Evolutionary conservation across 1,284 basidiomycete genomes (phyloP).

Genomic region (Amylostereum areolatum): DNA sequence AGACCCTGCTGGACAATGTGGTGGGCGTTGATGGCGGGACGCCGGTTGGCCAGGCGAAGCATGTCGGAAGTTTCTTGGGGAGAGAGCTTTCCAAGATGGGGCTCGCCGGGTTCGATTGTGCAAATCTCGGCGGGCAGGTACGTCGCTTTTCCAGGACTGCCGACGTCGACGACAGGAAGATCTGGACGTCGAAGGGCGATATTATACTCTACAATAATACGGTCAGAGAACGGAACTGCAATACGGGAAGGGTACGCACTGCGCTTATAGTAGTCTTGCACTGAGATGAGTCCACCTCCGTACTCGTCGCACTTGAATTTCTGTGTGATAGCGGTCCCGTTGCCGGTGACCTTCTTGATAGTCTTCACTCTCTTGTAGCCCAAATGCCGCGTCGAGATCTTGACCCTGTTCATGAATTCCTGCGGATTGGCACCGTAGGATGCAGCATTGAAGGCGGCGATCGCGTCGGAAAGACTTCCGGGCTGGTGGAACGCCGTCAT

Average conservation of each 20-base stretch:
- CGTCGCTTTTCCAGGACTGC: constrained; percentile 33
- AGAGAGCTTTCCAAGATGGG: constrained; percentile 47
- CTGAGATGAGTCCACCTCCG: constrained; percentile 38
- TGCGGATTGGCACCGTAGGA: constrained; percentile 43
- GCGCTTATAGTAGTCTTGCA: constrained; percentile 54
- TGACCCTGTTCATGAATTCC: constrained; percentile 45
- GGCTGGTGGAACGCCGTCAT: constrained; percentile 67
- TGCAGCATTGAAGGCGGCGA: constrained; percentile 37
- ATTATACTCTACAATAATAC: constrained; percentile 44
- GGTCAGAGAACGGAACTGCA: background rate
- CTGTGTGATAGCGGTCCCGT: constrained; percentile 34
- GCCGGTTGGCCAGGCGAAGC: constrained; percentile 58
- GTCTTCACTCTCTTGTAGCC: constrained; percentile 47
- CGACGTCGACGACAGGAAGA: constrained; percentile 57
- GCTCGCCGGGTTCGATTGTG: constrained; percentile 49
- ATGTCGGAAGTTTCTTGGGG: constrained; percentile 54
- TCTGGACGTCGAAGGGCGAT: constrained; percentile 45
- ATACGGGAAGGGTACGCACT: constrained; percentile 35
- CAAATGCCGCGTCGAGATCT: constrained; percentile 51
- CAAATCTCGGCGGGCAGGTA: constrained; percentile 67
- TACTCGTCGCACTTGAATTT: constrained; percentile 51
- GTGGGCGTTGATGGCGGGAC: constrained; percentile 50
- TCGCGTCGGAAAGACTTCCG: constrained; percentile 52
- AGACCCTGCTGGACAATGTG: constrained; percentile 54
- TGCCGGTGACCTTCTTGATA: constrained; percentile 37